A percentile compares a stretch with the other conserved stretches of the same genome.
Conservation (phyloP, 208 protist species). For the Trypanosoma cruzi region DNA sequence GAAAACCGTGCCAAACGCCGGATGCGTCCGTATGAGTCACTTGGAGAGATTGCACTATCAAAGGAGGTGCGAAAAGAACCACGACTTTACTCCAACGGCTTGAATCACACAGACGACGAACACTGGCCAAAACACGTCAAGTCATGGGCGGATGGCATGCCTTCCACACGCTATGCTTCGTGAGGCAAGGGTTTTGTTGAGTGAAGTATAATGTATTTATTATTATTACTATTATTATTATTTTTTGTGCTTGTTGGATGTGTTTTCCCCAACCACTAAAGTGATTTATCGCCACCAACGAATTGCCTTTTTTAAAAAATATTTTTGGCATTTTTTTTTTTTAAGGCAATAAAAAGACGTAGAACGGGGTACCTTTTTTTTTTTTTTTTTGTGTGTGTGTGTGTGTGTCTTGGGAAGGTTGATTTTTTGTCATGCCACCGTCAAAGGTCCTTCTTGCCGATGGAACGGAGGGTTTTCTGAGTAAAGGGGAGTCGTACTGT, state of each 20-base stretch:
- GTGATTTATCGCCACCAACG: background rate
- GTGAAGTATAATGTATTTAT: constrained; percentile 7
- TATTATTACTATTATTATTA: too few species aligned
- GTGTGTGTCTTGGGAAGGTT: constrained; percentile 2
- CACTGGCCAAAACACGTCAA: constrained; percentile 54
- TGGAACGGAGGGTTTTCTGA: constrained; percentile 11
- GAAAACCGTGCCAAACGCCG: constrained; percentile 43
- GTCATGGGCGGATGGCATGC: constrained; percentile 62
- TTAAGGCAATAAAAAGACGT: background rate
- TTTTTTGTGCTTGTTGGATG: constrained; percentile 8
- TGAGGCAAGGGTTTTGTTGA: background rate
- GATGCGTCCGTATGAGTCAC: constrained; percentile 61
- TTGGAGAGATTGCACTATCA: constrained; percentile 75
- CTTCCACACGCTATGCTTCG: constrained; percentile 42
- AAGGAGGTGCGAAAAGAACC: constrained; percentile 78
- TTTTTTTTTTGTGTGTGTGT: background rate
- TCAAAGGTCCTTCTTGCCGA: constrained; percentile 25
- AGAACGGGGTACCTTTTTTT: background rate
- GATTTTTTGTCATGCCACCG: constrained; percentile 27
- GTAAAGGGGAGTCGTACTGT: constrained; percentile 11
- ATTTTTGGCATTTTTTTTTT: constrained; percentile 9
- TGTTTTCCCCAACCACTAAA: background rate
- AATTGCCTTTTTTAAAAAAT: constrained; percentile 21
- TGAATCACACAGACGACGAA: constrained; percentile 60
- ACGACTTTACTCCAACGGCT: constrained; percentile 39